These are phyloP conservation scores for Globisporangium carolinianum DNA, from an alignment of 352 stramenopile species.

Conservation along the genomic window DNA sequence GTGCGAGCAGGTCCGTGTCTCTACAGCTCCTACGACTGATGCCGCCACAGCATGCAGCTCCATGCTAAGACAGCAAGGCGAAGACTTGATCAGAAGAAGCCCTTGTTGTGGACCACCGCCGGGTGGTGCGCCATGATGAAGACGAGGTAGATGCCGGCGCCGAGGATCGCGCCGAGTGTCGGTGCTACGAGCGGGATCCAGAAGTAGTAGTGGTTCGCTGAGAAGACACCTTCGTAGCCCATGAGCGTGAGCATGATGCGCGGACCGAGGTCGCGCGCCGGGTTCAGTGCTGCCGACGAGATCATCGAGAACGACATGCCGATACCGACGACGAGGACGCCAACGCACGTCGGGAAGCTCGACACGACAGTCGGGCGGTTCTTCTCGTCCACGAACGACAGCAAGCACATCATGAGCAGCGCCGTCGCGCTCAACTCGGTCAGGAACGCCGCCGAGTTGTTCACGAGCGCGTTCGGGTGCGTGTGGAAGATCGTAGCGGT, in stretches of 20 bases:
- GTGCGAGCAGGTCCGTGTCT: too few species aligned
- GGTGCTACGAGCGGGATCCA: slow-evolving; percentile 31
- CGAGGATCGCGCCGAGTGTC: slow-evolving; percentile 18
- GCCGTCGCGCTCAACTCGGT: slow-evolving; percentile 16
- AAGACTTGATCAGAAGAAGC: slow-evolving; percentile 15
- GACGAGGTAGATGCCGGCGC: slow-evolving; percentile 17
- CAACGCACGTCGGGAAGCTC: slow-evolving; percentile 21
- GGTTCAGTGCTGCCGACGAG: slow-evolving; percentile 27
- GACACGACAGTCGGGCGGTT: slow-evolving; percentile 20
- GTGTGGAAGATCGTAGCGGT: slow-evolving; percentile 23
- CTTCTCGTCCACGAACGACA: slow-evolving; percentile 21
- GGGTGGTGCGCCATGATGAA: slow-evolving; percentile 28
- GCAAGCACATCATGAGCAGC: slow-evolving; percentile 18
- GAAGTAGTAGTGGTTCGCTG: slow-evolving; percentile 21
- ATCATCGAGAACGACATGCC: slow-evolving; percentile 22
- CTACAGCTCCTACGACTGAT: too few species aligned
- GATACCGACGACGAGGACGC: slow-evolving; percentile 21
- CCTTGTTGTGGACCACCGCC: slow-evolving; percentile 14
- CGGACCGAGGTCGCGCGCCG: slow-evolving; percentile 29
- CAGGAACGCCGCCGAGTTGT: slow-evolving; percentile 20
- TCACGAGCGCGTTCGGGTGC: slow-evolving; percentile 16
- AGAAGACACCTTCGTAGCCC: slow-evolving; percentile 22
- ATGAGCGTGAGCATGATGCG: slow-evolving; percentile 20
- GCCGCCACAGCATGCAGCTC: too few species aligned
- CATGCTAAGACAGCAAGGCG: too few species aligned